A percentile compares a stretch with the other conserved stretches of the same genome.
phyloP scores from a whole-genome alignment of 495 filamentous ascomycete genomes.

The Tuber umbilicatum region DNA sequence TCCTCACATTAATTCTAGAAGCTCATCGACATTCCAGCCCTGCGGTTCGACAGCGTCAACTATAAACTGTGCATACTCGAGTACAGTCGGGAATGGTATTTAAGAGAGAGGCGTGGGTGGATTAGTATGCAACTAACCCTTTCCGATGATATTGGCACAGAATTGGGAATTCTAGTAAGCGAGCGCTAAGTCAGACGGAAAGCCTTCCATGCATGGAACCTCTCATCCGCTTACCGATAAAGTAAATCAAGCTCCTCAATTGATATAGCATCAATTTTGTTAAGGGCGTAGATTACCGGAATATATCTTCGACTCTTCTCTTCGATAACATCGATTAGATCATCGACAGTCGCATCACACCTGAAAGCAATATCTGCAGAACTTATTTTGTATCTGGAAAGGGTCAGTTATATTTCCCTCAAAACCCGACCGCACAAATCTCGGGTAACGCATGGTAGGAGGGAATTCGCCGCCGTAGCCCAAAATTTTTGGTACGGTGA shows the following conservation, averaged over 20 bases:
- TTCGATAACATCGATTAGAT: conserved; percentile 92
- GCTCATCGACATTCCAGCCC: conserved; percentile 96
- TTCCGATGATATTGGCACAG: conserved; percentile 92
- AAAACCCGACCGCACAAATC: conserved; percentile 78
- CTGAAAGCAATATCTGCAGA: conserved; percentile 97
- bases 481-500: conserved; percentile 28
- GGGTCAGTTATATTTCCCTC: conserved; percentile 54
- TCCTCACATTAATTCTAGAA: conserved; percentile 80
- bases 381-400: conserved; percentile 68
- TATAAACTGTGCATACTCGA: conserved; percentile 2
- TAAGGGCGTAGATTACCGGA: conserved; percentile 94
- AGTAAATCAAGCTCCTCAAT: conserved; percentile 95
- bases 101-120: background rate
- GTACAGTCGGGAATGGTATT: background rate
- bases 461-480: background rate
- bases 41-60: conserved; percentile 46
- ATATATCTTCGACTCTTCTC: conserved; percentile 94
- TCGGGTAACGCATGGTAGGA: conserved; percentile 46
- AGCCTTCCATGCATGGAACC: background rate
- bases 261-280: conserved; percentile 97
- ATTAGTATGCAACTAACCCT: conserved; percentile 22
- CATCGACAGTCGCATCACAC: conserved; percentile 86
- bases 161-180: conserved; percentile 67
- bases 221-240: conserved; percentile 53
- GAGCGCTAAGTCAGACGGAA: conserved; percentile 6